Conservation (phyloP, 2,329 filamentous ascomycete genomes). For the Alternaria sp. region DNA sequence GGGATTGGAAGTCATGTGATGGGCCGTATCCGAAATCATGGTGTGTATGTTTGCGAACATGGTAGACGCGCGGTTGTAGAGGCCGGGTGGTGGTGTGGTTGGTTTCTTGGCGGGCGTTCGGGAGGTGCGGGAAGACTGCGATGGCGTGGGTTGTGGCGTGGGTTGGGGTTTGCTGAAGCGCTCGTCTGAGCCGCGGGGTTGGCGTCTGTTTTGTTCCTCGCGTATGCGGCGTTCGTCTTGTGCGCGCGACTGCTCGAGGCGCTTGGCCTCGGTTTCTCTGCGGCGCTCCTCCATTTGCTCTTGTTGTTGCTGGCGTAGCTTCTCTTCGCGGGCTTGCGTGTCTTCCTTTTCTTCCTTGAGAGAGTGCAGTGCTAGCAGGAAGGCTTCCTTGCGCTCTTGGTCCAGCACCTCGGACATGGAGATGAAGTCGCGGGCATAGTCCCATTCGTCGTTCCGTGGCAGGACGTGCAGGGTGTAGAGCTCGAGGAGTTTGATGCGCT, state of each 20-base stretch:
- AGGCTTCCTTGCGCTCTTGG: constrained; percentile 88
- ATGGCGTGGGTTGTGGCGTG: constrained; percentile 23
- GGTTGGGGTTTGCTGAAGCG: constrained; percentile 34
- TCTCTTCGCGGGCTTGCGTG: constrained; percentile 67
- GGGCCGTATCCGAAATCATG: constrained; percentile 58
- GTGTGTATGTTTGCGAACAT: constrained; percentile 57
- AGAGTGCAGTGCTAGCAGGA: constrained; percentile 82
- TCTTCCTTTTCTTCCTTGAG: constrained; percentile 83
- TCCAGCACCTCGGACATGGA: constrained; percentile 84
- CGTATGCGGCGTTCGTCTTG: constrained; percentile 51
- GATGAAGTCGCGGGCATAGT: constrained; percentile 92
- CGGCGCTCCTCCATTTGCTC: constrained; percentile 61
- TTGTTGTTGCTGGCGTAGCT: constrained; percentile 67
- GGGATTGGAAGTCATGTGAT: constrained; percentile 61
- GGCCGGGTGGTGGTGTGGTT: constrained; percentile 40
- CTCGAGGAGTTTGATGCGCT: constrained; percentile 89
- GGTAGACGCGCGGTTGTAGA: constrained; percentile 53
- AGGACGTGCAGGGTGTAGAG: constrained; percentile 94
- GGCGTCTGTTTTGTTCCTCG: constrained; percentile 47
- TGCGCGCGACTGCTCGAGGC: constrained; percentile 49
- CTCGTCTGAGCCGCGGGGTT: constrained; percentile 43
- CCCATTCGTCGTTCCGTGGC: constrained; percentile 93
- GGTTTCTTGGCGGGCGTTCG: constrained; percentile 42
- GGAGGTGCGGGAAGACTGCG: constrained; percentile 38
- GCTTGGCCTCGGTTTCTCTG: constrained; percentile 48